Evolutionary conservation across 1,139 yeast genomes (phyloP), one percentile per base, ranked within the genome.

Genomic region (Saccharomyces uvarum): DNA sequence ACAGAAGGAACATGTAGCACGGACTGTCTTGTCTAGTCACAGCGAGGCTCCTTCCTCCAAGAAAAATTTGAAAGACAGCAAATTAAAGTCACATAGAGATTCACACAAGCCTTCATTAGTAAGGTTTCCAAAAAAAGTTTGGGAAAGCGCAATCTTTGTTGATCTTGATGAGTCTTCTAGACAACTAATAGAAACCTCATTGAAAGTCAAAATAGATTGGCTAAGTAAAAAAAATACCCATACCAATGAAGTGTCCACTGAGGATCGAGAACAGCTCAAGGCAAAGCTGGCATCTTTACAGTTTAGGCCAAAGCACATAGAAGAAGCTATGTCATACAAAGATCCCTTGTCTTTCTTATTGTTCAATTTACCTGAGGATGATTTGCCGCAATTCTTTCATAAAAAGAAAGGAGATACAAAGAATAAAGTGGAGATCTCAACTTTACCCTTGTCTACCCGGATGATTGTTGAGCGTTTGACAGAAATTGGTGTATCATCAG

Each of bases 351-450:
- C 93, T 53, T 93, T 96, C 88, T 77, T 91, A 24, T 71, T 91
- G 13, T 84, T 91, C 62, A 95, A 91, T 64, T 79, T 91, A 2
- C 98, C 98, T 0, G 97, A 91, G 63, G 98, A 90, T 66, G 99
- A 93, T 65, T 73, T 93, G 48, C 99, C 99, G 0, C 54, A 63
- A 2, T 73, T 66, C 54, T 75, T 75, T 53, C 68, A 64, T 13
- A 70, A 70, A 59, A 67, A 76, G 6, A 73, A 74, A 31, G 75
- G 77, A 54, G 83, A 81, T 59, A 73, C 80, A 1, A 74, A 73
- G 47, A 77, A 77, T 24, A 72, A 73, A 26, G 70, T 81, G 33
- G 80, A 76, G 55, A 75, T 80, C 11, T 73, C 82, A 9, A 73
- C 62, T 2, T 52, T 67, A 13, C 70, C 70, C 1, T 52, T 68